These are phyloP conservation scores for Coleophoma cylindrospora DNA, from an alignment of 2,329 filamentous ascomycete genomes.

Conservation along the genomic window DNA sequence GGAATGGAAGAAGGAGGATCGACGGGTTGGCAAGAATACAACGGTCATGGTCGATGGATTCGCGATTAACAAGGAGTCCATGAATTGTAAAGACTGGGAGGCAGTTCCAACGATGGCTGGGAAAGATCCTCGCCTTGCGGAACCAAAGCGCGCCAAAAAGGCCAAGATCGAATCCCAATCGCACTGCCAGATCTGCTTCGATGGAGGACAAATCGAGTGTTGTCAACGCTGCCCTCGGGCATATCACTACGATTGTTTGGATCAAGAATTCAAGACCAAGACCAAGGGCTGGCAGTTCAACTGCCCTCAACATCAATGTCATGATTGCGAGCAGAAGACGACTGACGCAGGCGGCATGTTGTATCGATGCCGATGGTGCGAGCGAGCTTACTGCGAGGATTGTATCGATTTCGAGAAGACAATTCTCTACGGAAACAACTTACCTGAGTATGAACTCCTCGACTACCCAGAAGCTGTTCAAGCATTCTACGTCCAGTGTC, in stretches of 20 bases:
- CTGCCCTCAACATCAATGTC: constrained; percentile 52
- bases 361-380: constrained; percentile 49
- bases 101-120: constrained; percentile 52
- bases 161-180: constrained; percentile 39
- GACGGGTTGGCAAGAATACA: constrained; percentile 50
- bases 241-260: constrained; percentile 47
- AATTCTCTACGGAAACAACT: constrained; percentile 42
- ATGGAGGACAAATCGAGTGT: constrained; percentile 39
- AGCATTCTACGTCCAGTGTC: constrained; percentile 48
- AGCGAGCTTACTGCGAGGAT: constrained; percentile 51
- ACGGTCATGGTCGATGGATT: constrained; percentile 52
- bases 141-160: constrained; percentile 42
- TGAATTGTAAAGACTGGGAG: constrained; percentile 48
- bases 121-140: constrained; percentile 46
- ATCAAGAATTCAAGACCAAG: constrained; percentile 32
- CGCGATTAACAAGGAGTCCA: constrained; percentile 49
- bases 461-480: constrained; percentile 34
- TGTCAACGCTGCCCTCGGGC: constrained; percentile 49
- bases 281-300: constrained; percentile 40
- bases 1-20: constrained; percentile 37
- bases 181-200: constrained; percentile 47
- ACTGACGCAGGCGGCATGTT: constrained; percentile 34
- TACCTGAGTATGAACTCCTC: constrained; percentile 47
- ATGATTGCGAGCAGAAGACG: constrained; percentile 46
- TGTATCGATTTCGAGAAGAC: constrained; percentile 48